These are phyloP conservation scores for Rugiboletus extremiorientalis DNA, from an alignment of 1,284 basidiomycete species.

Conservation along the genomic window DNA sequence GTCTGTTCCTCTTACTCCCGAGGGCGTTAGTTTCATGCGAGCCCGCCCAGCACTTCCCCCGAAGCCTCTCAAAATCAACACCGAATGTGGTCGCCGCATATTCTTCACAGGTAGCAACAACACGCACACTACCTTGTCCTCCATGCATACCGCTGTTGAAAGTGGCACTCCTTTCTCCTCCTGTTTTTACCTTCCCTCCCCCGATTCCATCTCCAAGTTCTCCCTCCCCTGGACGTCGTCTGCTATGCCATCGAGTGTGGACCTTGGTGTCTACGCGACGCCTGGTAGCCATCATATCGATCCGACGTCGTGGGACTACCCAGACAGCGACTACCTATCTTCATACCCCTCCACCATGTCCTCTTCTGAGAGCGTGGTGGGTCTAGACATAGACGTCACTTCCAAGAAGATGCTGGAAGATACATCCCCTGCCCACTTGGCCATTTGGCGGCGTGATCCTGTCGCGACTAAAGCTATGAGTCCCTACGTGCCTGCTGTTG, in stretches of 20 bases:
- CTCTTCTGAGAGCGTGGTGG: constrained; percentile 33
- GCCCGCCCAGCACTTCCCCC: constrained; percentile 35
- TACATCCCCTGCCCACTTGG: constrained; percentile 32
- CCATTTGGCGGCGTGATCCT: constrained; percentile 34
- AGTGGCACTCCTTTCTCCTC: constrained; percentile 51
- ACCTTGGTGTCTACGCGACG: constrained; percentile 40
- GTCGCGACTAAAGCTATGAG: constrained; percentile 28
- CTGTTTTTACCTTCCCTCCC: constrained; percentile 50
- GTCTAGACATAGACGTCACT: constrained; percentile 33
- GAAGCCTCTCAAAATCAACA: constrained; percentile 60
- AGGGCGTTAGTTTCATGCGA: constrained; percentile 42
- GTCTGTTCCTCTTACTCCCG: constrained; percentile 53
- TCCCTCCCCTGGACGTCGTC: constrained; percentile 34
- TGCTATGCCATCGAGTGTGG: constrained; percentile 41
- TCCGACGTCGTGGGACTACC: constrained; percentile 32
- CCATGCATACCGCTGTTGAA: constrained; percentile 75
- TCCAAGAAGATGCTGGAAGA: constrained; percentile 35
- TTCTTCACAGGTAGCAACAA: constrained; percentile 53
- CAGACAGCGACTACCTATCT: constrained; percentile 33
- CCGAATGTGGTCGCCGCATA: constrained; percentile 48
- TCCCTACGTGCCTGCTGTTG: constrained; percentile 27
- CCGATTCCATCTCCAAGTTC: constrained; percentile 42
- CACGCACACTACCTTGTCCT: constrained; percentile 54
- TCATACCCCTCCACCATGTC: constrained; percentile 35
- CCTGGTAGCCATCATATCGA: constrained; percentile 34